Evolutionary conservation across 495 filamentous ascomycete species (phyloP).

Genomic region (Xylaria castorea): DNA sequence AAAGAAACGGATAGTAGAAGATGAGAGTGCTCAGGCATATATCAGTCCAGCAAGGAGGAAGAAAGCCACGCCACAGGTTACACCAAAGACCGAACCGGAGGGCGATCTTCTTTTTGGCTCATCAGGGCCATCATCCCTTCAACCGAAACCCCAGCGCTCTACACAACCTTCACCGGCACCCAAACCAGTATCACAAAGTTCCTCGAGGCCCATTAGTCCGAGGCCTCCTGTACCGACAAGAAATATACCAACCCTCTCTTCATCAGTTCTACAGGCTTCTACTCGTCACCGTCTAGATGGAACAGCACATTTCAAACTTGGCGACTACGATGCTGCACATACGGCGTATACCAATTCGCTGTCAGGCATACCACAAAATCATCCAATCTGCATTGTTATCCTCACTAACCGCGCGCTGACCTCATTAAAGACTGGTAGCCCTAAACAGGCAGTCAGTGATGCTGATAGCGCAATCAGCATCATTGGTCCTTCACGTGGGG

Average conservation of each 20-base stretch:
- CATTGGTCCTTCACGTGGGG: constrained; percentile 80
- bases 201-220: constrained; percentile 33
- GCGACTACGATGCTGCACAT: constrained; percentile 88
- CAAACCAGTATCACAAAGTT: constrained; percentile 22
- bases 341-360: constrained; percentile 81
- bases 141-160: constrained; percentile 31
- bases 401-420: constrained; percentile 93
- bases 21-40: constrained; percentile 84
- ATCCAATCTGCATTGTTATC: constrained; percentile 84
- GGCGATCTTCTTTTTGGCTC: constrained; percentile 66
- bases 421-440: constrained; percentile 85
- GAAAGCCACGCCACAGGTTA: constrained; percentile 61
- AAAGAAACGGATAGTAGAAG: constrained; percentile 75
- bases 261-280: constrained; percentile 72
- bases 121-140: constrained; percentile 33
- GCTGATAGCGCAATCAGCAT: constrained; percentile 79
- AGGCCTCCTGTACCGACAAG: constrained; percentile 43
- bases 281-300: constrained; percentile 78
- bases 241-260: constrained; percentile 70
- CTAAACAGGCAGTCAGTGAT: constrained; percentile 82
- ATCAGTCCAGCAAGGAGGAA: constrained; percentile 86
- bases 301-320: constrained; percentile 87
- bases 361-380: constrained; percentile 72
- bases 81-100: constrained; percentile 51
- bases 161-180: constrained; percentile 26